A percentile compares a stretch with the other conserved stretches of the same genome.
phyloP scores from a whole-genome alignment of 306 rosid genomes.

The Trifolium fragiferum region DNA sequence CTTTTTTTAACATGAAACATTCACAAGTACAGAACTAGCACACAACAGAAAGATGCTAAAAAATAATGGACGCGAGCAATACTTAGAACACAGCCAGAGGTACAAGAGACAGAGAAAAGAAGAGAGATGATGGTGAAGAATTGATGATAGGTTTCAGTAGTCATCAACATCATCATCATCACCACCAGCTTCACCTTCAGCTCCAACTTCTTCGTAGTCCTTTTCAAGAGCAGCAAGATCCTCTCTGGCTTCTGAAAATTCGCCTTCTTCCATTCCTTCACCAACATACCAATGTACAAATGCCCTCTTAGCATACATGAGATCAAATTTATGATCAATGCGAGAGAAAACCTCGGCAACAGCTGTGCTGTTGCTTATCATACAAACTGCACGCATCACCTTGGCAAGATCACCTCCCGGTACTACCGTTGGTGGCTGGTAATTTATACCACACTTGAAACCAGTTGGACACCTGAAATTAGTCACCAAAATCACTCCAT shows the following conservation, averaged over 20 bases:
- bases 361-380: constrained; percentile 79
- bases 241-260: constrained; percentile 80
- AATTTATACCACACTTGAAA: constrained; percentile 86
- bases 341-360: constrained; percentile 76
- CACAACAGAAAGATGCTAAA: constrained; percentile 32
- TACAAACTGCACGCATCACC: constrained; percentile 77
- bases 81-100: constrained; percentile 4
- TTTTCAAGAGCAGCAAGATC: constrained; percentile 86
- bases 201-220: constrained; percentile 80
- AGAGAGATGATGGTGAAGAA: neutral
- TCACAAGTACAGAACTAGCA: constrained; percentile 24
- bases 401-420: constrained; percentile 86
- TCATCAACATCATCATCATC: constrained; percentile 49
- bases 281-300: constrained; percentile 88
- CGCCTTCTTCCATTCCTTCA: constrained; percentile 92
- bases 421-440: constrained; percentile 77
- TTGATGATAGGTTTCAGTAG: constrained; percentile 38
- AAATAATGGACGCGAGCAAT: constrained; percentile 22
- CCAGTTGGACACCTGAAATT: constrained; percentile 80
- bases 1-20: constrained; percentile 18
- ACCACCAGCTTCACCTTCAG: constrained; percentile 56
- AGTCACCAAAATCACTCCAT: constrained; percentile 30
- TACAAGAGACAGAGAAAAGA: neutral
- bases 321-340: constrained; percentile 71
- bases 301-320: constrained; percentile 78